These are phyloP conservation scores for Schizochytrium sp. DNA, from an alignment of 108 stramenopile species.

Conservation along the genomic window DNA sequence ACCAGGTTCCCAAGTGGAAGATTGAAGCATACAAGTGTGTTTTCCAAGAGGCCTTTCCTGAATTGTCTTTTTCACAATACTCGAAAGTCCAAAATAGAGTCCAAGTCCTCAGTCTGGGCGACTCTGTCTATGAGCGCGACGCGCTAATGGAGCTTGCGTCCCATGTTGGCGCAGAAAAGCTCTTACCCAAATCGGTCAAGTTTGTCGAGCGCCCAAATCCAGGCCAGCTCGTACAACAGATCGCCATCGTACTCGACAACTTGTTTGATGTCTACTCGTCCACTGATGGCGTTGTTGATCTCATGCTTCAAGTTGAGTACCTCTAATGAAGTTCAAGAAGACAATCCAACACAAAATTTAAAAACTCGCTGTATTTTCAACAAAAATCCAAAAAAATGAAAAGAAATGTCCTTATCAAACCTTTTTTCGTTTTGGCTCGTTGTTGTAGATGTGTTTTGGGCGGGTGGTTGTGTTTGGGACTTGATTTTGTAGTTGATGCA, in stretches of 20 bases:
- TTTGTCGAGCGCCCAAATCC: constrained; percentile 62
- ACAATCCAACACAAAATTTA: no score
- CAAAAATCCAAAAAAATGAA: no score
- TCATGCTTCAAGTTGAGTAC: constrained; percentile 63
- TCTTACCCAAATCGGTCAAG: constrained; percentile 50
- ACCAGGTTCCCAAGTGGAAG: constrained; percentile 47
- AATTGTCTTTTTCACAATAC: background rate
- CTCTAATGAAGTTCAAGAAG: background rate
- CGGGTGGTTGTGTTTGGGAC: no score
- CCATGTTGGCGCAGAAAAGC: background rate
- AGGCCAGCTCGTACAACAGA: constrained; percentile 60
- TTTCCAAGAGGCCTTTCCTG: constrained; percentile 7
- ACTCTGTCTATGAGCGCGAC: constrained; percentile 58
- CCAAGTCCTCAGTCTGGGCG: constrained; percentile 59
- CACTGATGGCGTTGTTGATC: background rate
- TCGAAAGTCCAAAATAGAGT: background rate
- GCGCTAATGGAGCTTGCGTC: background rate
- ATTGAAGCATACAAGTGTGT: constrained; percentile 47
- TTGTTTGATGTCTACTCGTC: constrained; percentile 31
- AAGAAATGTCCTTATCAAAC: no score
- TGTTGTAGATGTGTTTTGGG: no score
- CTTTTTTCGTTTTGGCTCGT: no score
- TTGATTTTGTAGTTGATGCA: no score
- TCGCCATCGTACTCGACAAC: constrained; percentile 49
- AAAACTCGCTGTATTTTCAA: no score